Percentiles rank a stretch among this genome's conserved stretches.
These are phyloP conservation scores for Kuraishia borneana DNA, from an alignment of 805 yeast species.

Conservation along the genomic window DNA sequence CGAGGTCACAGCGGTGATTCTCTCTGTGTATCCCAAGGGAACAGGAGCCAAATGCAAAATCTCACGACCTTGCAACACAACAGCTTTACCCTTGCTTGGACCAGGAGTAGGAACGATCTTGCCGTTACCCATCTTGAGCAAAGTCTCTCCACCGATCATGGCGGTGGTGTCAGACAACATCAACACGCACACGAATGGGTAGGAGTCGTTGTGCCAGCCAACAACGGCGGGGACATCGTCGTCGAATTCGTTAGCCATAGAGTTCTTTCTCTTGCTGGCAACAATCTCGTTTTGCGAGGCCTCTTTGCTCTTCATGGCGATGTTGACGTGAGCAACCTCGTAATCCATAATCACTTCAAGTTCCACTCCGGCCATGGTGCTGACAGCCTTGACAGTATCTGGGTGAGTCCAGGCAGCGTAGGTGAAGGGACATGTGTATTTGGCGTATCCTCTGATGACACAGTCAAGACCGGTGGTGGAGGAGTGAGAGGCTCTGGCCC, in stretches of 20 bases:
- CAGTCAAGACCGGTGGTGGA: constrained; percentile 42
- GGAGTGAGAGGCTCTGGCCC: constrained; percentile 28
- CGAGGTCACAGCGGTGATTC: constrained; percentile 31
- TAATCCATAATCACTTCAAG: constrained; percentile 44
- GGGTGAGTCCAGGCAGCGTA: constrained; percentile 52
- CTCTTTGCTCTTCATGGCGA: constrained; percentile 30
- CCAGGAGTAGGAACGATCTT: constrained; percentile 21
- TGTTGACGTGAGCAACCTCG: constrained; percentile 43
- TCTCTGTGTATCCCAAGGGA: constrained; percentile 27
- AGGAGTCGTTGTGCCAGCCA: constrained; percentile 56
- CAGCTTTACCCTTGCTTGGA: constrained; percentile 39
- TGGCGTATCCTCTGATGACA: constrained; percentile 38
- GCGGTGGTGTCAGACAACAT: constrained; percentile 48
- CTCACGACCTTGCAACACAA: constrained; percentile 35
- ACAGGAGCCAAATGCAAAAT: constrained; percentile 34
- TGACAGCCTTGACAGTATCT: constrained; percentile 37
- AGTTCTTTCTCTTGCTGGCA: constrained; percentile 11
- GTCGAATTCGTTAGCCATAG: constrained; percentile 12
- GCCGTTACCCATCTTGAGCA: constrained; percentile 33
- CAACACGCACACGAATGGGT: constrained; percentile 53
- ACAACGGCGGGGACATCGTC: constrained; percentile 41
- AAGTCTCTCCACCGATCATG: constrained; percentile 55
- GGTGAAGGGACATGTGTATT: constrained; percentile 35
- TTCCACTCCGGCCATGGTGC: constrained; percentile 50
- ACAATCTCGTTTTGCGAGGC: constrained; percentile 20